Conservation (phyloP, 2,329 filamentous ascomycete species). For the Sclerotiophoma versabilis region DNA sequence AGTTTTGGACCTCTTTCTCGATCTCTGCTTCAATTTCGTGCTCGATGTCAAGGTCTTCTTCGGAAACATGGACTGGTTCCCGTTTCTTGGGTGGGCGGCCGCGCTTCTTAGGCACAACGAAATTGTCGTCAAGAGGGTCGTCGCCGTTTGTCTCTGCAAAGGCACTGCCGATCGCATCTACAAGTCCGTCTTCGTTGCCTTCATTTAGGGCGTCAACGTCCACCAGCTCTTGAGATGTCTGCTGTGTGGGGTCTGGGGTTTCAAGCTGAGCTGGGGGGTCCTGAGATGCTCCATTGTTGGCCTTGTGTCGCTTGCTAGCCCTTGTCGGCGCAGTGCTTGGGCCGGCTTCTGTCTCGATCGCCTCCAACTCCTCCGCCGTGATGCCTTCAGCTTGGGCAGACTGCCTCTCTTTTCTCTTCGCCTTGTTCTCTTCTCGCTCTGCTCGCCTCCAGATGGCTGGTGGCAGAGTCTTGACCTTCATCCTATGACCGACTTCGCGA, state of each 20-base stretch:
- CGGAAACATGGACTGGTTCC: slow-evolving; percentile 46
- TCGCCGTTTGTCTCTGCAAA: slow-evolving; percentile 30
- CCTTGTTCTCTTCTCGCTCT: slow-evolving; percentile 53
- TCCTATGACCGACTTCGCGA: slow-evolving; percentile 68
- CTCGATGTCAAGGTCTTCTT: slow-evolving; percentile 57
- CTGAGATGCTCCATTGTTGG: slow-evolving; percentile 27
- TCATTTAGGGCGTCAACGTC: slow-evolving; percentile 29
- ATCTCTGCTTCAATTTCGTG: slow-evolving; percentile 56
- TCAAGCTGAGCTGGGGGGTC: slow-evolving; percentile 11
- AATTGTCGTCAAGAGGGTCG: slow-evolving; percentile 29
- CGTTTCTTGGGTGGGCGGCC: slow-evolving; percentile 45
- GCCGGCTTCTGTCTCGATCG: slow-evolving; percentile 18
- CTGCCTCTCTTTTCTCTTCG: slow-evolving; percentile 35
- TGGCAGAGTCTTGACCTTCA: slow-evolving; percentile 71
- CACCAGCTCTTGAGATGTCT: slow-evolving; percentile 5
- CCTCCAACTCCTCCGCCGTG: slow-evolving; percentile 11
- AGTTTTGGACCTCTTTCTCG: slow-evolving; percentile 42
- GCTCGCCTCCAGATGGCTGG: slow-evolving; percentile 78
- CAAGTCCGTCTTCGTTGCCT: slow-evolving; percentile 29
- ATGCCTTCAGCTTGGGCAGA: slow-evolving; percentile 14
- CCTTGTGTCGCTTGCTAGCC: slow-evolving; percentile 36
- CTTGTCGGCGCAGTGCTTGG: slow-evolving; percentile 19
- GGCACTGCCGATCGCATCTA: slow-evolving; percentile 29
- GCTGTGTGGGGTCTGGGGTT: slow-evolving; percentile 11
- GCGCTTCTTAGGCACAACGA: slow-evolving; percentile 46